Evolutionary conservation across 768 basidiomycete genomes (phyloP).

Genomic region (Pleurotus djamor): DNA sequence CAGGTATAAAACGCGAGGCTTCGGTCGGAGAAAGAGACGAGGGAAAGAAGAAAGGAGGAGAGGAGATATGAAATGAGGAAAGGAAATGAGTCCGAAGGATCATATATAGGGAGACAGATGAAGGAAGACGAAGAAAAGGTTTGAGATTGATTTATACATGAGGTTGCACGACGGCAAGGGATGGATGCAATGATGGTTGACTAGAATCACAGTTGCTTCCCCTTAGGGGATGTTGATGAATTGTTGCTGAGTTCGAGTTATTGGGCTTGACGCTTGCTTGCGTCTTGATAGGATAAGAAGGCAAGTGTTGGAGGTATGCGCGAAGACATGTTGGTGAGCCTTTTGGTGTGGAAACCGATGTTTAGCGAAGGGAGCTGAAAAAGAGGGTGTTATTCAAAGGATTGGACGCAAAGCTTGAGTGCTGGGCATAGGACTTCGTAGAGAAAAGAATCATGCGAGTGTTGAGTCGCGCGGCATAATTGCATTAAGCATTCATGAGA

Average conservation of each 20-base stretch:
- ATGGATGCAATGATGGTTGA: not conserved
- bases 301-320: not conserved
- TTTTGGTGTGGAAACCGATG: not conserved
- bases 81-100: slow-evolving; percentile 12
- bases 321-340: not conserved
- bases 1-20: not conserved
- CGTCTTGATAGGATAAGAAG: no score
- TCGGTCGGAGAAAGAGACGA: not conserved
- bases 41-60: not conserved
- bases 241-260: not conserved
- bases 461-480: not conserved
- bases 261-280: no score
- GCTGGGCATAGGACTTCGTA: slow-evolving; percentile 3
- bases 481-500: not conserved
- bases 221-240: not conserved
- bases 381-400: not conserved
- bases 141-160: slow-evolving; percentile 6
- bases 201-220: not conserved
- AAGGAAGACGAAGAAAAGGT: not conserved
- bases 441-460: not conserved
- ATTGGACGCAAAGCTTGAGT: slow-evolving; percentile 1
- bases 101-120: slow-evolving; percentile 1
- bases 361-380: not conserved
- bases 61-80: slow-evolving; percentile 19
- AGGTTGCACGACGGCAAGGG: not conserved